Evolutionary conservation across 2,329 filamentous ascomycete genomes (phyloP).

Genomic region (Aspergillus quadrilineatus): DNA sequence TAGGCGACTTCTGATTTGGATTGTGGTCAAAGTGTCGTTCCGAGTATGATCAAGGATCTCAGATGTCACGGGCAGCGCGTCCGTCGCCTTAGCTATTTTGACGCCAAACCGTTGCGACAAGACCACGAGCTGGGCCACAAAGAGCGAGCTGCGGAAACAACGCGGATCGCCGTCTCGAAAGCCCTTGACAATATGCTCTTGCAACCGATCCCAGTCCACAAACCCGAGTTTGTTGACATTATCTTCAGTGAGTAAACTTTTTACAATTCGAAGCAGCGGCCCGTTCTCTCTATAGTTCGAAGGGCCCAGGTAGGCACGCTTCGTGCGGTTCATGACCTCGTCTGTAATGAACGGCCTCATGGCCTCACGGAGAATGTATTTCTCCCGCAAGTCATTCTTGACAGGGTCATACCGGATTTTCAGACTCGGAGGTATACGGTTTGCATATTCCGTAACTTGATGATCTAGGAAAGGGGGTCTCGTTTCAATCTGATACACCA

Average conservation of each 20-base stretch:
- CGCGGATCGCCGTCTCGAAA: conserved; percentile 39
- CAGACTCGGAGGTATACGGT: conserved; percentile 30
- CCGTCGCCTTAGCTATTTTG: conserved; percentile 27
- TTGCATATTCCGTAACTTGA: conserved; percentile 32
- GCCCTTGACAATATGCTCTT: conserved; percentile 37
- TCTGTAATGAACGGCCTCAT: conserved; percentile 52
- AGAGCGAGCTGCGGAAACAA: conserved; percentile 41
- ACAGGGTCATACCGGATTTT: conserved; percentile 24
- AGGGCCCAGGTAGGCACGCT: conserved; percentile 53
- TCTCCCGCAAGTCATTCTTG: conserved; percentile 41
- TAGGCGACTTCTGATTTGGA: neutral
- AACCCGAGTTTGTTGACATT: conserved; percentile 44
- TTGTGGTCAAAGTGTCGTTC: neutral
- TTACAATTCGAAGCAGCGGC: conserved; percentile 39
- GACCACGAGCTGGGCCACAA: conserved; percentile 48
- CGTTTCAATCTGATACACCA: conserved; percentile 30
- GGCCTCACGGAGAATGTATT: conserved; percentile 55
- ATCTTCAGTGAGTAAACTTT: conserved; percentile 35
- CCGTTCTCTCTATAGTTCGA: conserved; percentile 43
- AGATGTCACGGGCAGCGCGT: neutral
- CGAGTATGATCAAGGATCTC: neutral
- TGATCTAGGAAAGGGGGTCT: conserved; percentile 35
- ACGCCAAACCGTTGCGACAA: conserved; percentile 46
- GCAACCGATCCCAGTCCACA: conserved; percentile 38
- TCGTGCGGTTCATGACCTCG: conserved; percentile 52